phyloP scores from a whole-genome alignment of 179 eudicot species.

The Silene noctiflora region DNA sequence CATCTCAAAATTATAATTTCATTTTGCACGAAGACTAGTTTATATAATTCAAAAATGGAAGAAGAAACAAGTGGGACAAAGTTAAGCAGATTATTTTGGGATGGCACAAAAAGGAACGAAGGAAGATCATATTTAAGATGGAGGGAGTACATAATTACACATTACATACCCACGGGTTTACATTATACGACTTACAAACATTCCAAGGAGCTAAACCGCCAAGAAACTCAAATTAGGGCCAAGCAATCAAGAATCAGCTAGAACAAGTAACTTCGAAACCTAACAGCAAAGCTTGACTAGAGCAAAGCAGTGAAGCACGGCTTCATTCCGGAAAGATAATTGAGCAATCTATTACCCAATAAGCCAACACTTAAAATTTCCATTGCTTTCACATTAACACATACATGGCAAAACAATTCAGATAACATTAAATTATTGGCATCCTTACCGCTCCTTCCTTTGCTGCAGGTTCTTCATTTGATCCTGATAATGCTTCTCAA shows the following conservation, averaged over 20 bases:
- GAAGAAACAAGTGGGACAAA: too few relatives aligned
- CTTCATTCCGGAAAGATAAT: neutral
- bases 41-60: too few relatives aligned
- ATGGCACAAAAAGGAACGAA: neutral
- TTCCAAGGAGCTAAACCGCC: neutral
- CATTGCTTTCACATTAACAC: neutral
- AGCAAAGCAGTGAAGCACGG: constrained; percentile 7
- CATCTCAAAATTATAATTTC: neutral
- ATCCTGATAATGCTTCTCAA: constrained; percentile 95
- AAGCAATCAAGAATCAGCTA: neutral
- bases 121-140: neutral
- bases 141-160: neutral
- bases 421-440: neutral
- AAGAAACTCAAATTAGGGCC: neutral
- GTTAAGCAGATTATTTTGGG: neutral
- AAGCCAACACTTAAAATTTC: neutral
- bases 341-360: neutral
- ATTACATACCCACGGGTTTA: neutral
- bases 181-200: neutral
- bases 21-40: too few relatives aligned
- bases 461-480: constrained; percentile 92
- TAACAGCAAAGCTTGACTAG: neutral
- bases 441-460: constrained; percentile 65
- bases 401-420: neutral
- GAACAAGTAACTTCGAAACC: neutral